phyloP scores from a whole-genome alignment of 371 early-diverging fungal genomes.

The Mortierella sp. region DNA sequence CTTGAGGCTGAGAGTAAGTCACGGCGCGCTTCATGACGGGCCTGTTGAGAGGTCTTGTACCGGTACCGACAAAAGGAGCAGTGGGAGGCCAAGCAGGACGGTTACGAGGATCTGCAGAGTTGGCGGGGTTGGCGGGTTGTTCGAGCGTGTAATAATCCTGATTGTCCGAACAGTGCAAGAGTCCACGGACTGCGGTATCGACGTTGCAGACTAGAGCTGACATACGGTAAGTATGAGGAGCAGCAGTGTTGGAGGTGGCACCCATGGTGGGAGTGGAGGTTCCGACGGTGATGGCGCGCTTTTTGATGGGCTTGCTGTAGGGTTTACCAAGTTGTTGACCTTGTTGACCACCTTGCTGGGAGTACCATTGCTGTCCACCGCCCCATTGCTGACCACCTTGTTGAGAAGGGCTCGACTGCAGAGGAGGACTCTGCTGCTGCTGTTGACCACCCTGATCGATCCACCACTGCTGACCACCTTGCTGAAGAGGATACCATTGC shows the following conservation, averaged over 20 bases:
- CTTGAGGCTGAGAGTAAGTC: too few species aligned
- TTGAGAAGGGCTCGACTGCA: neutral
- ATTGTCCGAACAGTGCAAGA: constrained; percentile 13
- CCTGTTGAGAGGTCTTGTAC: neutral
- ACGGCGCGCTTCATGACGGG: neutral
- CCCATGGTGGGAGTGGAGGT: neutral
- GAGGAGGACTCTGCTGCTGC: too few species aligned
- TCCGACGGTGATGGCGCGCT: neutral
- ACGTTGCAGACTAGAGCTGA: neutral
- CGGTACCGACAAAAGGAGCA: neutral
- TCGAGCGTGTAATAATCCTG: constrained; percentile 1
- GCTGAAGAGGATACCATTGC: neutral
- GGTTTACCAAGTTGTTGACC: neutral
- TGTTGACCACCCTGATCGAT: neutral
- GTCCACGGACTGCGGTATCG: neutral
- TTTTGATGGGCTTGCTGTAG: neutral
- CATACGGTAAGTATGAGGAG: neutral
- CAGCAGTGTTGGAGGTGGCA: neutral
- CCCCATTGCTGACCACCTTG: neutral
- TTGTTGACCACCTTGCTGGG: neutral
- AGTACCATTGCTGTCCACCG: constrained; percentile 2
- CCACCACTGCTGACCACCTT: neutral
- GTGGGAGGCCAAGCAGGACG: neutral
- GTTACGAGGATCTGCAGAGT: neutral
- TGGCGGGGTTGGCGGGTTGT: neutral